phyloP scores from a whole-genome alignment of 768 basidiomycete genomes.

The Candolleomyces efflorescens region DNA sequence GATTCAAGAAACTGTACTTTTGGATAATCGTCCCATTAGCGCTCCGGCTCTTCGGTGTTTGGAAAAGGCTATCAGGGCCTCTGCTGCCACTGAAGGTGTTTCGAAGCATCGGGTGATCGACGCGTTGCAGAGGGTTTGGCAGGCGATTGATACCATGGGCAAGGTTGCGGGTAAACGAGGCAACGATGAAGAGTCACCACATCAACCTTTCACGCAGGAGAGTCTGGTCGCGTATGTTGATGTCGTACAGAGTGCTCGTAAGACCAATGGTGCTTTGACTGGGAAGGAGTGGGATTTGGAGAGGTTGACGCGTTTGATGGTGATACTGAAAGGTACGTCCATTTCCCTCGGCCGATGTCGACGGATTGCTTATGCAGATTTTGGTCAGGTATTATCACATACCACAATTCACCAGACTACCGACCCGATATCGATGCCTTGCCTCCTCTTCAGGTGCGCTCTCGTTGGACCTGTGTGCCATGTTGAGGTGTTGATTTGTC shows the following conservation, averaged over 20 bases:
- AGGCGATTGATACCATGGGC: conserved; percentile 63
- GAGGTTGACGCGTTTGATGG: conserved; percentile 64
- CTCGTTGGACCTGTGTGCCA: background rate
- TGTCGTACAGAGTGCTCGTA: conserved; percentile 58
- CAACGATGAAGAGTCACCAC: conserved; percentile 16
- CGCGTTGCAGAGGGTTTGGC: conserved; percentile 65
- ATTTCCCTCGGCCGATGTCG: background rate
- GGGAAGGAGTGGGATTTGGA: conserved; percentile 63
- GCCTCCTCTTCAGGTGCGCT: conserved; percentile 68
- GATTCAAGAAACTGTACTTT: conserved; percentile 64
- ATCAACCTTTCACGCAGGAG: conserved; percentile 72
- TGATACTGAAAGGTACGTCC: conserved; percentile 65
- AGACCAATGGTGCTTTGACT: conserved; percentile 42
- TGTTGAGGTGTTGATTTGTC: background rate
- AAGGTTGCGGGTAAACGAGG: conserved; percentile 27
- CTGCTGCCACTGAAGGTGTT: conserved; percentile 37
- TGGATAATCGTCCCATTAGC: conserved; percentile 66
- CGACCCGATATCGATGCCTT: conserved; percentile 83
- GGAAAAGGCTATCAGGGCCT: conserved; percentile 71
- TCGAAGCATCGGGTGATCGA: conserved; percentile 38
- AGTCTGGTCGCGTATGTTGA: conserved; percentile 79
- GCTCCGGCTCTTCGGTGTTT: conserved; percentile 83
- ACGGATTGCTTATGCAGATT: background rate
- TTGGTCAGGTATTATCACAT: conserved; percentile 65
- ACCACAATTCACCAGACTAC: conserved; percentile 80